A percentile compares a stretch with the other conserved stretches of the same genome.
These are phyloP conservation scores for Acanthamoeba triangularis DNA, from an alignment of 208 protist species.

Conservation along the genomic window DNA sequence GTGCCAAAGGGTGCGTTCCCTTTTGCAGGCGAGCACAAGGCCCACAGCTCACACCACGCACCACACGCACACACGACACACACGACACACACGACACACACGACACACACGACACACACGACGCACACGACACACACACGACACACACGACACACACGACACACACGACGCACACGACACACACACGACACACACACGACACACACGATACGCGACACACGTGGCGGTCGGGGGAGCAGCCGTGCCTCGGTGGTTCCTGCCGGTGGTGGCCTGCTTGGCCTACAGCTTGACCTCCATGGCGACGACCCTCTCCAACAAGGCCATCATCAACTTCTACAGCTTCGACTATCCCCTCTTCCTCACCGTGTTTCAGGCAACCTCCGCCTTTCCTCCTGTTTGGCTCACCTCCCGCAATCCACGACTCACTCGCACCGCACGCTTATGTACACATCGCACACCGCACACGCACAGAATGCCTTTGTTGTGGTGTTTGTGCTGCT, in stretches of 20 bases:
- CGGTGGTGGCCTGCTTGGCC: slow-evolving; percentile 31
- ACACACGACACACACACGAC: no score
- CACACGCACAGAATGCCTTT: background rate
- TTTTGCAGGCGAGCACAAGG: no score
- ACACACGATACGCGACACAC: no score
- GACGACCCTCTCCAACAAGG: slow-evolving; percentile 75
- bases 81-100: no score
- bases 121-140: no score
- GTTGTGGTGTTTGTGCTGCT: background rate
- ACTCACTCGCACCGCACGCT: background rate
- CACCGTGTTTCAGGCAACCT: slow-evolving; percentile 43
- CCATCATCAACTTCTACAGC: slow-evolving; percentile 43
- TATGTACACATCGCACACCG: background rate
- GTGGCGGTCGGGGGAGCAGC: background rate
- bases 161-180: no score
- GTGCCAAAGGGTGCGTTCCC: background rate
- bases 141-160: no score
- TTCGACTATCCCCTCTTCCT: slow-evolving; percentile 72
- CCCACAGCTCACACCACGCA: no score
- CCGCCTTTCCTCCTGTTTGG: background rate
- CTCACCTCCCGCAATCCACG: background rate
- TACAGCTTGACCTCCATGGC: slow-evolving; percentile 75
- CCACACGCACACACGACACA: no score
- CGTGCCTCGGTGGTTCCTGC: slow-evolving; percentile 37
- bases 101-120: no score